These are phyloP conservation scores for Mortierella sp. DNA, from an alignment of 371 early-diverging fungal species.

Conservation along the genomic window DNA sequence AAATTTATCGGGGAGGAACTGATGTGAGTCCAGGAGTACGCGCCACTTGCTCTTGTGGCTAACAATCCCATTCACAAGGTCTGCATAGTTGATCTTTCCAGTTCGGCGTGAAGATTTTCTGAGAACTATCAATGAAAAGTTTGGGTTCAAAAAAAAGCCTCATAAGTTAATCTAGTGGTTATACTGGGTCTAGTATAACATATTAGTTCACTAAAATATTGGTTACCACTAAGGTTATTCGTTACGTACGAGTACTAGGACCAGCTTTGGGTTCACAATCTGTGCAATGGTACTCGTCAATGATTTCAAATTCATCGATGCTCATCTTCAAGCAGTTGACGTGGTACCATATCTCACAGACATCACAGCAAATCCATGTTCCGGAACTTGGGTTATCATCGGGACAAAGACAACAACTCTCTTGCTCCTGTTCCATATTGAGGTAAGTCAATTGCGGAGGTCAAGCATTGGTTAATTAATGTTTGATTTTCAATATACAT, in stretches of 20 bases:
- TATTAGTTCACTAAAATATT: too few species aligned
- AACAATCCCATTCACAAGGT: conserved; percentile 76
- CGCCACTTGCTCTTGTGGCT: conserved; percentile 76
- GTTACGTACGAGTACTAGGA: conserved; percentile 72
- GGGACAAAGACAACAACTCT: conserved; percentile 44
- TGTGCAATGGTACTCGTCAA: conserved; percentile 79
- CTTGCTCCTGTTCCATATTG: conserved; percentile 28
- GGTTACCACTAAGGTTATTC: too few species aligned
- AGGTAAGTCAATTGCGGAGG: not conserved
- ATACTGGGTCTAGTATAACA: too few species aligned
- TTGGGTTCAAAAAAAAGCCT: not conserved
- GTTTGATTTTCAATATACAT: not conserved
- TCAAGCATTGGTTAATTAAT: not conserved
- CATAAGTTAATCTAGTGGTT: too few species aligned
- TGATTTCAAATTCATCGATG: conserved; percentile 65
- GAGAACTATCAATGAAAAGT: conserved; percentile 36
- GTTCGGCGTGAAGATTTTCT: conserved; percentile 73
- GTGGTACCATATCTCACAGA: conserved; percentile 79
- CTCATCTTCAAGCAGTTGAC: conserved; percentile 70
- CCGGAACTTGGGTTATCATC: conserved; percentile 46
- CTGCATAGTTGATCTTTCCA: conserved; percentile 74
- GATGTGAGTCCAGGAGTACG: conserved; percentile 67
- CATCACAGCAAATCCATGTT: conserved; percentile 80
- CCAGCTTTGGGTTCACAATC: conserved; percentile 67
- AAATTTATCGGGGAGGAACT: conserved; percentile 70